phyloP scores from a whole-genome alignment of 169 alveolate genomes.

The Plasmodium gonderi region DNA sequence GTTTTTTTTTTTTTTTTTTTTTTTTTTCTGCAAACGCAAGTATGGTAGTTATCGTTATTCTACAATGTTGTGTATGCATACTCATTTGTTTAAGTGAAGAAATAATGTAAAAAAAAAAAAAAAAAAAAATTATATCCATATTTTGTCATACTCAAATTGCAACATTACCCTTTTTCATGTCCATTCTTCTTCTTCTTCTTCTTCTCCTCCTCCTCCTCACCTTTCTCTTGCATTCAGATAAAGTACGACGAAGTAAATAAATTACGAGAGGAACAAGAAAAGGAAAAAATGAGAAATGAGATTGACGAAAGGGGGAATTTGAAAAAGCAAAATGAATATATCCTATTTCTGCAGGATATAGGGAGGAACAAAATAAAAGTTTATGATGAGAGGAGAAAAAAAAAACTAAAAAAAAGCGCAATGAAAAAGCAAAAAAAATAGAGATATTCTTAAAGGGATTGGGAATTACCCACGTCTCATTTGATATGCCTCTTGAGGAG shows the following conservation, averaged over 20 bases:
- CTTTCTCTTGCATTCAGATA: not conserved
- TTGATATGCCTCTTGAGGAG: not conserved
- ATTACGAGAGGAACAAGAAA: conserved; percentile 30
- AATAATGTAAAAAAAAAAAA: not conserved
- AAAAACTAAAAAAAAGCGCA: not conserved
- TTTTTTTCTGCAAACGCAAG: no score
- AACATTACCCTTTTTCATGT: not conserved
- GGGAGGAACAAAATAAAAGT: conserved; percentile 53
- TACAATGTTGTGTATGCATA: no score
- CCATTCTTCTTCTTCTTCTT: no score
- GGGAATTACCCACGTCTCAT: not conserved
- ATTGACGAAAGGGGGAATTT: conserved; percentile 29
- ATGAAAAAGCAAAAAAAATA: conserved; percentile 12
- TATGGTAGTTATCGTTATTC: no score
- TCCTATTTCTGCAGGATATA: conserved; percentile 52
- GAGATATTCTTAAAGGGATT: not conserved
- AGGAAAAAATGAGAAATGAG: conserved; percentile 33
- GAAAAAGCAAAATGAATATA: conserved; percentile 20
- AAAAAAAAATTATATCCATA: not conserved
- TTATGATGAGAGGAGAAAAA: conserved; percentile 34
- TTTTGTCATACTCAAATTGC: not conserved
- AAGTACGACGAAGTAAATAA: conserved; percentile 40
- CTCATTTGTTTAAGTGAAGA: no score
- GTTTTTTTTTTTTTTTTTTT: no score
- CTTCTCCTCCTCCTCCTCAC: not conserved